A percentile compares a stretch with the other conserved stretches of the same genome.
phyloP scores from a whole-genome alignment of 306 rosid genomes.

The Fragaria vesca region DNA sequence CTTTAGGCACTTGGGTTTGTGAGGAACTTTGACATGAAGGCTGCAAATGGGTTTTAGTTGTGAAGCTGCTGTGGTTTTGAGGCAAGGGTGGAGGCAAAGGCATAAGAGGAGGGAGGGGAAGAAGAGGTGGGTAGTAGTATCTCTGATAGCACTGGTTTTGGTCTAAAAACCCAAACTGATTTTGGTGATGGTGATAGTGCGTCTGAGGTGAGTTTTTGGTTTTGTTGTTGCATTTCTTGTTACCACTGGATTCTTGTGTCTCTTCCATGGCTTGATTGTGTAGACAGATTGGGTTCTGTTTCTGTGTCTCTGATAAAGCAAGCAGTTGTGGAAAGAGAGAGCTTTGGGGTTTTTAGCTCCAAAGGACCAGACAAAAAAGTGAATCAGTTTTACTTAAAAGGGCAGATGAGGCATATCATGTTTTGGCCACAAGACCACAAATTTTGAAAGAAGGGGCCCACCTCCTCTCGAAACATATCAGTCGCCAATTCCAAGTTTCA shows the following conservation, averaged over 20 bases:
- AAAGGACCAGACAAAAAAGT: no score
- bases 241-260: conserved; percentile 60
- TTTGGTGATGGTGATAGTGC: conserved; percentile 42
- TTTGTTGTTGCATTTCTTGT: conserved; percentile 55
- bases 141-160: conserved; percentile 63
- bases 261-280: conserved; percentile 61
- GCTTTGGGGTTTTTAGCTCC: no score
- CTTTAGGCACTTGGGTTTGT: conserved; percentile 46
- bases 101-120: conserved; percentile 74
- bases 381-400: no score
- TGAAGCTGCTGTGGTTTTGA: conserved; percentile 42
- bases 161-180: conserved; percentile 52
- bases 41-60: conserved; percentile 61
- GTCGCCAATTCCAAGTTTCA: no score
- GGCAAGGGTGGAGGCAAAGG: conserved; percentile 74
- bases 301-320: no score
- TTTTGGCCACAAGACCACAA: no score
- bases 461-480: no score
- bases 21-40: conserved; percentile 67
- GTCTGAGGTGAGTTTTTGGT: conserved; percentile 41
- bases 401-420: no score
- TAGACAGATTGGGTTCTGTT: conserved; percentile 5
- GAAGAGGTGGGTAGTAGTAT: conserved; percentile 73
- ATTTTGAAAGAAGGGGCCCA: no score
- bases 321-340: no score